Conservation (phyloP, 177 flowering plant species). For the Telopea speciosissima region DNA sequence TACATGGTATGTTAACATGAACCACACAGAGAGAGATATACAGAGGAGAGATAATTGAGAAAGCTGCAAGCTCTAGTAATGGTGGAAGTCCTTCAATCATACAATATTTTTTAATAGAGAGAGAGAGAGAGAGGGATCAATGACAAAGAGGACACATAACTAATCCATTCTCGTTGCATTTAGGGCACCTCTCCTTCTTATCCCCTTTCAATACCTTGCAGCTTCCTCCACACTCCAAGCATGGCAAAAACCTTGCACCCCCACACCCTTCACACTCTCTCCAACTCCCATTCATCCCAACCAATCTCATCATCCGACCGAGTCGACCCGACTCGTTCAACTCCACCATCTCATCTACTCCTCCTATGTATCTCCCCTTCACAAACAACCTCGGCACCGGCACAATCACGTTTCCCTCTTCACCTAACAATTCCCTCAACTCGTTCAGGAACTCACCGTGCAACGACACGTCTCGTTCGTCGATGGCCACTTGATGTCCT, state of each 20-base stretch:
- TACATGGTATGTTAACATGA: too few species aligned
- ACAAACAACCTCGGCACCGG: constrained; percentile 52
- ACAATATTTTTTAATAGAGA: too few species aligned
- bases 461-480: constrained; percentile 84
- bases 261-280: constrained; percentile 82
- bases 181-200: constrained; percentile 49
- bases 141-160: constrained; percentile 64
- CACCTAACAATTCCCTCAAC: constrained; percentile 50
- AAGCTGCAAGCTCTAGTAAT: too few species aligned
- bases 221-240: constrained; percentile 87
- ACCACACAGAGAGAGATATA: too few species aligned
- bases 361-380: constrained; percentile 66
- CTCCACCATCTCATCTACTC: constrained; percentile 61
- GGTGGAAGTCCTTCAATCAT: too few species aligned
- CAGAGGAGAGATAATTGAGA: too few species aligned
- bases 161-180: constrained; percentile 91
- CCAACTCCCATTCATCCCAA: constrained; percentile 46
- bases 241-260: constrained; percentile 79
- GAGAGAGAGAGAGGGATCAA: too few species aligned
- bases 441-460: constrained; percentile 58
- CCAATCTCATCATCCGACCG: constrained; percentile 46
- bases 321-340: constrained; percentile 68
- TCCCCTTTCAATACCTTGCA: constrained; percentile 55
- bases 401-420: constrained; percentile 28
- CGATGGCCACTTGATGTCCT: constrained; percentile 46